Evolutionary conservation across 2,329 filamentous ascomycete species (phyloP), one percentile per base, ranked within the genome.

Genomic region (Monosporascus sp.): DNA sequence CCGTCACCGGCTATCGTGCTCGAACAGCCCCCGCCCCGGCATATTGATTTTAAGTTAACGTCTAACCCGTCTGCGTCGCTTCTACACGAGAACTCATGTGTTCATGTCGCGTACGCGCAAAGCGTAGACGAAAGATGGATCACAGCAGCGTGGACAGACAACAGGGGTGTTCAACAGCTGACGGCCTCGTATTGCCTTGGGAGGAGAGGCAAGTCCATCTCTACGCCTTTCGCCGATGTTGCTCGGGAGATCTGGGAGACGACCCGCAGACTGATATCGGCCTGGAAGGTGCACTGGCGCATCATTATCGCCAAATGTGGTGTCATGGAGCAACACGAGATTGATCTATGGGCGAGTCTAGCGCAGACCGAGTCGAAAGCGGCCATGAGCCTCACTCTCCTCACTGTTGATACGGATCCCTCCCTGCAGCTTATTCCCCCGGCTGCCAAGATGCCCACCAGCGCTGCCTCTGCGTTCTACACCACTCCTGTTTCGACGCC

Each of bases 91-190:
- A 90, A 91, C 59, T 88, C 85, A 0, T 87, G 87, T 63, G 82
- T 96, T 31, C 90, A 96, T 66, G 74, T 95, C 45, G 88, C 87
- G 1, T 95, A 95, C 63, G 82, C 87, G 2, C 79, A 85, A 52
- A 92, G 88, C 63, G 76, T 86, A 11, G 88, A 93, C 66, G 83
- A 87, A 20, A 77, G 85, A 8, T 96, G 90, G 90, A 73, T 94
- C 38, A 87, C 86, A 14, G 87, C 84, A 6, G 87, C 87, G 0
- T 95, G 90, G 90, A 89, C 86, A 1, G 89, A 95, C 65, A 89
- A 85, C 60, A 81, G 81, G 25, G 90, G 90, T 2, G 83, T 81
- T 54, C 83, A 88, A 56, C 88, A 92, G 66, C 83, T 85, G 59
- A 88, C 81, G 17, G 81, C 85, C 1, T 87, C 88, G 0, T 93